Conservation (phyloP, 768 basidiomycete genomes). For the Ephemerocybe angulata region DNA sequence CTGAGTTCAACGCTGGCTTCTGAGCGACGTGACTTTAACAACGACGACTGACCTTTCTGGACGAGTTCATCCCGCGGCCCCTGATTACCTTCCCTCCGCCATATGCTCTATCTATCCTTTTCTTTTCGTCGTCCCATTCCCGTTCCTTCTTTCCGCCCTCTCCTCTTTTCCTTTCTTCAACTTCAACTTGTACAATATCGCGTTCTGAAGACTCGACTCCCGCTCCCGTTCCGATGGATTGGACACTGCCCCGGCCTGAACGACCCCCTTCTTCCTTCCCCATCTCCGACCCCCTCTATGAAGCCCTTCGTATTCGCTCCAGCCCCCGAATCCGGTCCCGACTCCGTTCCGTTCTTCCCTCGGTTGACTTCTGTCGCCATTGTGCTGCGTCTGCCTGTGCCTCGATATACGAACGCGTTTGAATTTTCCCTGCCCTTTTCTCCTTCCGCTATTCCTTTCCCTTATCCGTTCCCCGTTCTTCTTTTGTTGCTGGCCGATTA, state of each 20-base stretch:
- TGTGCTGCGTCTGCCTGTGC: neutral
- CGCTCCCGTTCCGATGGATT: neutral
- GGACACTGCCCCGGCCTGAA: neutral
- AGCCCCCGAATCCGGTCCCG: neutral
- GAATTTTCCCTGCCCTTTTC: too few species aligned
- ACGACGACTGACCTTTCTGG: neutral
- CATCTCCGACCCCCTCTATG: neutral
- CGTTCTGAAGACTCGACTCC: neutral
- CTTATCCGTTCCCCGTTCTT: neutral
- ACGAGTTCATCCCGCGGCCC: neutral
- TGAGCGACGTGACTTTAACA: neutral
- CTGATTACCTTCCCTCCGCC: neutral
- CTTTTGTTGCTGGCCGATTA: too few species aligned
- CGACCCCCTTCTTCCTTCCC: neutral
- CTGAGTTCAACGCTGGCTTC: neutral
- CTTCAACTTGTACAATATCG: constrained; percentile 1
- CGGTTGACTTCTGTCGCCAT: neutral
- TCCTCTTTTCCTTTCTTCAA: neutral
- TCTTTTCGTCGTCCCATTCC: neutral
- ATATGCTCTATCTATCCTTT: neutral
- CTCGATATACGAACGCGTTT: too few species aligned
- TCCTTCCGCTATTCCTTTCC: neutral
- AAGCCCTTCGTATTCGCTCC: neutral
- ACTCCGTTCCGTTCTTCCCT: neutral
- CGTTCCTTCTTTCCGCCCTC: neutral